Conservation (phyloP, 2,329 filamentous ascomycete species). For the Talaromyces funiculosus region DNA sequence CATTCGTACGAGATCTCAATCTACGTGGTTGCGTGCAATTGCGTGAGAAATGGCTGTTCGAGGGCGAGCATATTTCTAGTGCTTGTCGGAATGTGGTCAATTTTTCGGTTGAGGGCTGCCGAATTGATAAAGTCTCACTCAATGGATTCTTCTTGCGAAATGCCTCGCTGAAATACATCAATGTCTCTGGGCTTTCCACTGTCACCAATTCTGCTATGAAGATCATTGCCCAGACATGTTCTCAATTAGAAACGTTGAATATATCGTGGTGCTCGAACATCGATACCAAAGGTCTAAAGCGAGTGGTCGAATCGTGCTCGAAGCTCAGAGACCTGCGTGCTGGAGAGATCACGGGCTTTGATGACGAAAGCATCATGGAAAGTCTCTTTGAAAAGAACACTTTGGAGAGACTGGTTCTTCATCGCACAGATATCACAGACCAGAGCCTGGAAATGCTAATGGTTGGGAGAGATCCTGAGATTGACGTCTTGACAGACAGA, state of each 20-base stretch:
- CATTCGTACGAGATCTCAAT: slow-evolving; percentile 87
- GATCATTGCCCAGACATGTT: slow-evolving; percentile 75
- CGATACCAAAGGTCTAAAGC: slow-evolving; percentile 67
- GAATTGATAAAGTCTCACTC: slow-evolving; percentile 71
- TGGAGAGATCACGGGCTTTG: slow-evolving; percentile 74
- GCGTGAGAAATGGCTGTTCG: slow-evolving; percentile 69
- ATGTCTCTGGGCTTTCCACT: slow-evolving; percentile 72
- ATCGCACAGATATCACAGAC: slow-evolving; percentile 71
- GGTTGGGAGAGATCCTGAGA: slow-evolving; percentile 67
- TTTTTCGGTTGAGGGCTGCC: slow-evolving; percentile 82
- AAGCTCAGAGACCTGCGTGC: slow-evolving; percentile 73
- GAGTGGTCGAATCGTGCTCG: slow-evolving; percentile 66
- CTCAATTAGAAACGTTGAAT: slow-evolving; percentile 75
- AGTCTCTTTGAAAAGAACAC: slow-evolving; percentile 74
- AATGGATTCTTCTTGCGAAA: slow-evolving; percentile 77
- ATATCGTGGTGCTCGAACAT: slow-evolving; percentile 90
- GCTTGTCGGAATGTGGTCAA: slow-evolving; percentile 82
- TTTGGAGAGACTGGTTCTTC: slow-evolving; percentile 74
- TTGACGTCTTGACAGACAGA: slow-evolving; percentile 72
- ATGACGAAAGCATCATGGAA: slow-evolving; percentile 65
- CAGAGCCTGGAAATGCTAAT: slow-evolving; percentile 67
- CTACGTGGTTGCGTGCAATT: slow-evolving; percentile 87
- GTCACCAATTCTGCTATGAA: slow-evolving; percentile 77
- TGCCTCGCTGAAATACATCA: slow-evolving; percentile 71
- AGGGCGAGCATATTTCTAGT: slow-evolving; percentile 64